A percentile compares a stretch with the other conserved stretches of the same genome.
Conservation (phyloP, 2,329 filamentous ascomycete species). For the Ophiocordyceps sinensis region DNA sequence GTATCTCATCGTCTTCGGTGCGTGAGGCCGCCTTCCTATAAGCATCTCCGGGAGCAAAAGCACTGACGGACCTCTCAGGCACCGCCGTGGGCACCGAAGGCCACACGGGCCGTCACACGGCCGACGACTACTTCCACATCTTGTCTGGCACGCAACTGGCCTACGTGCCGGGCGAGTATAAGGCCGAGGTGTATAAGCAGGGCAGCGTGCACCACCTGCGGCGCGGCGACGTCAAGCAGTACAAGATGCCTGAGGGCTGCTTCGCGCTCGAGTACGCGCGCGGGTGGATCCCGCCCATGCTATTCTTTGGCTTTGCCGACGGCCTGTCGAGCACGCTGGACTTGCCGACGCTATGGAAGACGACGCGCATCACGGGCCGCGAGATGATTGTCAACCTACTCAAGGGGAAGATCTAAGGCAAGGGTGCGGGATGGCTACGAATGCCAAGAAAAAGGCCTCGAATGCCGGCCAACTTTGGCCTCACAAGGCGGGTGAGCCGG, state of each 20-base stretch:
- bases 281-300: conserved; percentile 87
- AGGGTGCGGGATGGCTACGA: too few species aligned
- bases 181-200: conserved; percentile 53
- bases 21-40: conserved; percentile 1
- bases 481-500: too few species aligned
- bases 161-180: conserved; percentile 54
- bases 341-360: conserved; percentile 71
- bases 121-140: conserved; percentile 93
- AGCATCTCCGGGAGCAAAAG: neutral
- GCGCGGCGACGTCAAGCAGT: conserved; percentile 65
- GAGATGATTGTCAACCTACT: conserved; percentile 66
- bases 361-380: conserved; percentile 55
- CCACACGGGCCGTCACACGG: conserved; percentile 76
- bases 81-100: conserved; percentile 75
- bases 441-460: too few species aligned
- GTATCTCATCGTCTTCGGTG: conserved; percentile 75
- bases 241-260: conserved; percentile 62
- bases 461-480: too few species aligned
- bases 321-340: conserved; percentile 68
- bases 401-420: conserved; percentile 50
- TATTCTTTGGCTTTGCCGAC: conserved; percentile 80
- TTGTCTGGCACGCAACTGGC: conserved; percentile 63
- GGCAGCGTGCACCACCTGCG: conserved; percentile 59
- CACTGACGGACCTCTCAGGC: conserved; percentile 19
- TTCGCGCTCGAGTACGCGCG: conserved; percentile 74